A percentile compares a stretch with the other conserved stretches of the same genome.
phyloP scores from a whole-genome alignment of 176 grass and related monocot genomes.

The Poa annua region DNA sequence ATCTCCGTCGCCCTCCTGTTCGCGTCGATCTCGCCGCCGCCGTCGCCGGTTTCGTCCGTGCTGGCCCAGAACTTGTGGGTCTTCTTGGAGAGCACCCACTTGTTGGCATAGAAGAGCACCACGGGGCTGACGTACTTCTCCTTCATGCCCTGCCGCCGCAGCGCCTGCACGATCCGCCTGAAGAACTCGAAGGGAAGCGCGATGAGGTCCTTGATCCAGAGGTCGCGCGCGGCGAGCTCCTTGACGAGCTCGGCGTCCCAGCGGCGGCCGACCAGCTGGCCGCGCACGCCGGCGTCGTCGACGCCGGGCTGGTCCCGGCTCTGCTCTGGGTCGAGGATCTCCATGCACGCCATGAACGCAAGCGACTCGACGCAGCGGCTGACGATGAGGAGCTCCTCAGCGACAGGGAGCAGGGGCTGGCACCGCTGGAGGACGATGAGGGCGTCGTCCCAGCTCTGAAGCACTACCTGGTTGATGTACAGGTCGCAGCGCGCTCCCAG shows the following conservation, averaged over 20 bases:
- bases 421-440: slow-evolving; percentile 90
- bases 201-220: slow-evolving; percentile 95
- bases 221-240: slow-evolving; percentile 68
- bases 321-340: slow-evolving; percentile 93
- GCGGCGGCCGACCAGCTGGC: slow-evolving; percentile 46
- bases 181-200: slow-evolving; percentile 89
- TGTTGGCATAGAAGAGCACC: slow-evolving; percentile 91
- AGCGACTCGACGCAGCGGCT: slow-evolving; percentile 91
- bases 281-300: slow-evolving; percentile 11
- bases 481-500: slow-evolving; percentile 75
- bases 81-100: slow-evolving; percentile 98
- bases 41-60: slow-evolving; percentile 49
- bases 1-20: slow-evolving; percentile 62
- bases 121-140: slow-evolving; percentile 94
- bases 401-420: slow-evolving; percentile 56
- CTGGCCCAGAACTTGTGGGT: slow-evolving; percentile 88
- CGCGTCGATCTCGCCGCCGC: slow-evolving; percentile 56
- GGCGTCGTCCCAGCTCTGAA: slow-evolving; percentile 90
- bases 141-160: slow-evolving; percentile 90
- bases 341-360: slow-evolving; percentile 99
- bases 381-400: slow-evolving; percentile 85
- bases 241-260: slow-evolving; percentile 89
- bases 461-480: slow-evolving; percentile 95
- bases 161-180: slow-evolving; percentile 67
- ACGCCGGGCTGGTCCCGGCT: slow-evolving; percentile 42